phyloP scores from a whole-genome alignment of 805 yeast genomes.

The Kuraishia borneana region DNA sequence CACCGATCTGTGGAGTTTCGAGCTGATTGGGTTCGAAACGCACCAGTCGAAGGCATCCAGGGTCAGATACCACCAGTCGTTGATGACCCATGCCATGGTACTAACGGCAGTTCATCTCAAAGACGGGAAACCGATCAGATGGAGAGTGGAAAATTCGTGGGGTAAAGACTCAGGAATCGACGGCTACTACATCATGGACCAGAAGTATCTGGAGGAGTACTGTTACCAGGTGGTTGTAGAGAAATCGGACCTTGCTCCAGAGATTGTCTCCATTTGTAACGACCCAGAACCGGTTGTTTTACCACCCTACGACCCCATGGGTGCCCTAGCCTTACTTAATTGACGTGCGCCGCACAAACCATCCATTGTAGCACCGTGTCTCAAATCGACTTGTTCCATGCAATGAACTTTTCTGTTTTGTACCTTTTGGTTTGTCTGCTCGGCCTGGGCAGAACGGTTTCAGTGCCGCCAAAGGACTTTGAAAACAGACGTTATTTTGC shows the following conservation, averaged over 20 bases:
- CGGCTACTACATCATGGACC: constrained; percentile 64
- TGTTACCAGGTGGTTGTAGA: constrained; percentile 64
- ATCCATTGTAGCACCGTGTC: background rate
- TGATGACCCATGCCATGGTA: constrained; percentile 89
- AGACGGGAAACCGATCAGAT: constrained; percentile 48
- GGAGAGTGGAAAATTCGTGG: constrained; percentile 75
- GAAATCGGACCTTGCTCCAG: constrained; percentile 30
- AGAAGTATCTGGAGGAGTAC: constrained; percentile 63
- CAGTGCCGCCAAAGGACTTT: constrained; percentile 31
- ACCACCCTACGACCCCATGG: constrained; percentile 76
- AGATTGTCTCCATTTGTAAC: constrained; percentile 26
- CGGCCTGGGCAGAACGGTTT: background rate
- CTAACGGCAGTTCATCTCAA: constrained; percentile 75
- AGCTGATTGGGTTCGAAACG: constrained; percentile 38
- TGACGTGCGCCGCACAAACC: background rate
- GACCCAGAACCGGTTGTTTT: constrained; percentile 39
- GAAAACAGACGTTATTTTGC: constrained; percentile 45
- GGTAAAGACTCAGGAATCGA: constrained; percentile 57
- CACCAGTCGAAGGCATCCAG: constrained; percentile 55
- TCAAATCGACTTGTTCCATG: too few species aligned
- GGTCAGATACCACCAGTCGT: constrained; percentile 55
- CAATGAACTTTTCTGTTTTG: background rate
- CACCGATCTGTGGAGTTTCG: constrained; percentile 54
- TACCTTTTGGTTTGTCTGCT: background rate
- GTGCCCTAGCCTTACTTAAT: constrained; percentile 49